phyloP scores from a whole-genome alignment of 345 rosid species.

The Excoecaria cochinchinensis region DNA sequence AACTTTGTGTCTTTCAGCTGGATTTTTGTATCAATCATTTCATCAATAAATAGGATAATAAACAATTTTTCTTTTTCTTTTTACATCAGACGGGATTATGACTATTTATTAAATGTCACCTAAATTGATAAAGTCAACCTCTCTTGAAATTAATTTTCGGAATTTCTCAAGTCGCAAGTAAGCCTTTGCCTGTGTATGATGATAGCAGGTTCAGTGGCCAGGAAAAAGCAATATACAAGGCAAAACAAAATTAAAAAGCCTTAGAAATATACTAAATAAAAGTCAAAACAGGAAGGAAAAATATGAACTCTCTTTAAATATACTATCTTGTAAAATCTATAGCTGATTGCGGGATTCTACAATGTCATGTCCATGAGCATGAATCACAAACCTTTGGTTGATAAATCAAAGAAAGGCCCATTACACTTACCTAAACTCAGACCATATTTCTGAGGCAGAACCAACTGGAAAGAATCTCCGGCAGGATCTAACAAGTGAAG shows the following conservation, averaged over 20 bases:
- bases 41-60: neutral
- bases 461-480: slow-evolving; percentile 82
- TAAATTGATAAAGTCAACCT: neutral
- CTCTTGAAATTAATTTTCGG: neutral
- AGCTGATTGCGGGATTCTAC: neutral
- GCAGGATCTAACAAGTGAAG: slow-evolving; percentile 84
- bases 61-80: neutral
- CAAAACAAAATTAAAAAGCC: neutral
- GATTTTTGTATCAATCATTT: neutral
- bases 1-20: slow-evolving; percentile 7
- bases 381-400: neutral
- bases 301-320: neutral
- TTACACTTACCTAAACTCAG: slow-evolving; percentile 74
- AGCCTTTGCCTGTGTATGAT: neutral
- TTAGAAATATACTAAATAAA: neutral
- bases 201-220: neutral
- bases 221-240: neutral
- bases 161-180: slow-evolving; percentile 2
- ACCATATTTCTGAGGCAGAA: slow-evolving; percentile 93
- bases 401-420: slow-evolving; percentile 1
- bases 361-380: neutral
- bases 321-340: neutral
- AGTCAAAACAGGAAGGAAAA: neutral
- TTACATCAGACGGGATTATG: neutral
- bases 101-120: neutral